Evolutionary conservation across 2,329 filamentous ascomycete species (phyloP).

Genomic region (Microdochium paspali): DNA sequence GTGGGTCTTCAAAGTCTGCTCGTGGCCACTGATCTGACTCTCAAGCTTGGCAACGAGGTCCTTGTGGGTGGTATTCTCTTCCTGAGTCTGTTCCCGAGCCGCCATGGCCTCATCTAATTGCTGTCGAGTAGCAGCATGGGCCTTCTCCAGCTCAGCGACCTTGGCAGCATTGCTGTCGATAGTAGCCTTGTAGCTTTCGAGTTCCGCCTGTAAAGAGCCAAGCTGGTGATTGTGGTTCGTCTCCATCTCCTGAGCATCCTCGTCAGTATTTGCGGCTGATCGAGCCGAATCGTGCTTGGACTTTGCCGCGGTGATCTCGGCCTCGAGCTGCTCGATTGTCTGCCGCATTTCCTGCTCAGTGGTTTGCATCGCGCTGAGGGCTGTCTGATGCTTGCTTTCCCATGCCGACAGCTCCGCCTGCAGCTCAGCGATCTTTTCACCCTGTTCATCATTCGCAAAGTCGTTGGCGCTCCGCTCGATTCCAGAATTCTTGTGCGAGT

Average conservation of each 20-base stretch:
- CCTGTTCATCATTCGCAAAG: constrained; percentile 28
- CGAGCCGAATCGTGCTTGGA: constrained; percentile 36
- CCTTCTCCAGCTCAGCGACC: constrained; percentile 65
- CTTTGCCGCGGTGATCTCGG: constrained; percentile 42
- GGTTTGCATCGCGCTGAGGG: constrained; percentile 59
- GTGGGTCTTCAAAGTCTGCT: constrained; percentile 44
- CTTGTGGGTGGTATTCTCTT: constrained; percentile 34
- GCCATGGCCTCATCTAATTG: constrained; percentile 60
- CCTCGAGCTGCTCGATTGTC: constrained; percentile 66
- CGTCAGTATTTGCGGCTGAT: constrained; percentile 26
- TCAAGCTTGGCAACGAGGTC: constrained; percentile 43
- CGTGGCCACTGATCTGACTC: constrained; percentile 50
- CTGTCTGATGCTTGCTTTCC: constrained; percentile 66
- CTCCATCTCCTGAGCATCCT: constrained; percentile 37
- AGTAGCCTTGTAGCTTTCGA: constrained; percentile 71
- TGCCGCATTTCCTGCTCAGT: constrained; percentile 65
- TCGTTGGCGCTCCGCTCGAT: constrained; percentile 15
- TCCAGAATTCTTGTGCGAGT: constrained; percentile 8
- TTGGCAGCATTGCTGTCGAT: constrained; percentile 60
- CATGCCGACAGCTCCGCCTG: constrained; percentile 64
- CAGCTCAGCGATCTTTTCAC: constrained; percentile 53
- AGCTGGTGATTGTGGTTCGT: constrained; percentile 51
- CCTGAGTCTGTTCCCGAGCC: constrained; percentile 41
- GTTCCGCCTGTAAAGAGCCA: constrained; percentile 57
- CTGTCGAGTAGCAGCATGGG: constrained; percentile 54